Evolutionary conservation across 257 asterid species (phyloP).

Genomic region (Fraxinus anomala): DNA sequence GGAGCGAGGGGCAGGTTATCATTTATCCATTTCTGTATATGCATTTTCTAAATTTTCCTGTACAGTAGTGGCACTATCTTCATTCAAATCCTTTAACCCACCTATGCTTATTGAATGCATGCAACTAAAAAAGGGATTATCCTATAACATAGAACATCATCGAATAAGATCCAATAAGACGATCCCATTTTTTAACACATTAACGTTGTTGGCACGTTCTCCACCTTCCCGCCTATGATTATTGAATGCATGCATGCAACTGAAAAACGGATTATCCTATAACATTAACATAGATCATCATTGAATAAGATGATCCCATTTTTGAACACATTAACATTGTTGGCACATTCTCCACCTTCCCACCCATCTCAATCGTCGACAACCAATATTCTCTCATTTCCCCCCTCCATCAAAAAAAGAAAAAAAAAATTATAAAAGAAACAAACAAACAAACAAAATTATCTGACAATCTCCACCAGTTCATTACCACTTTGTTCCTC

Average conservation of each 20-base stretch:
- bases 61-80: background rate
- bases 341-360: background rate
- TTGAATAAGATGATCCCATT: background rate
- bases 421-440: too few relatives aligned
- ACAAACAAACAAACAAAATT: background rate
- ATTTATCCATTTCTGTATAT: slow-evolving; percentile 6
- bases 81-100: background rate
- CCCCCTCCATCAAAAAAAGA: background rate
- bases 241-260: background rate
- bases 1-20: slow-evolving; percentile 98
- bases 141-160: background rate
- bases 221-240: background rate
- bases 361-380: background rate
- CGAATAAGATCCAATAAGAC: background rate
- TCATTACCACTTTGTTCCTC: too few relatives aligned
- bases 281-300: background rate
- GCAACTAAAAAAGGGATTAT: background rate
- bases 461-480: background rate
- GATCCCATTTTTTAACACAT: background rate
- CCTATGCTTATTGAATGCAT: background rate
- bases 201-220: background rate
- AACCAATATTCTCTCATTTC: background rate
- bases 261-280: too few relatives aligned
- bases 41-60: background rate
- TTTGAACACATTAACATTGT: too few relatives aligned